phyloP scores from a whole-genome alignment of 768 basidiomycete genomes.

The Termitomyces sp. region DNA sequence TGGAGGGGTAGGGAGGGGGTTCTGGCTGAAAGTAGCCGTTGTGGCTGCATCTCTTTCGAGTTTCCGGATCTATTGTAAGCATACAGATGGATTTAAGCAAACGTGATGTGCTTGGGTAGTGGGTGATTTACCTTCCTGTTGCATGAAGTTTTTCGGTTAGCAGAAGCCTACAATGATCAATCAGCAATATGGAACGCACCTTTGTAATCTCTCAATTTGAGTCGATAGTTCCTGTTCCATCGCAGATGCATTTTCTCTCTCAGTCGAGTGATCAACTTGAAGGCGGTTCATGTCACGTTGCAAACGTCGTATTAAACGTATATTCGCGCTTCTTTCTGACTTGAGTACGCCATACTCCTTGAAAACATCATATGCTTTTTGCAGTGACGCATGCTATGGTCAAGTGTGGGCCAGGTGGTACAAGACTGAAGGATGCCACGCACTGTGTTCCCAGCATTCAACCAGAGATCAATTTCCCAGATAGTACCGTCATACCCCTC shows the following conservation, averaged over 20 bases:
- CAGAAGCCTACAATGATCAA: not conserved
- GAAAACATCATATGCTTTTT: constrained; percentile 30
- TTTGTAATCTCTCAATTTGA: constrained; percentile 26
- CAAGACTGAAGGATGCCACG: constrained; percentile 16
- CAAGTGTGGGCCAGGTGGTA: not conserved
- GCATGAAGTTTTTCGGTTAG: not conserved
- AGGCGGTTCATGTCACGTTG: constrained; percentile 23
- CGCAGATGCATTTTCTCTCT: constrained; percentile 27
- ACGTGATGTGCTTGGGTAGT: not conserved
- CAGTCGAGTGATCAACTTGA: constrained; percentile 22
- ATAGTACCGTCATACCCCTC: constrained; percentile 25
- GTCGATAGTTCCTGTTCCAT: constrained; percentile 29
- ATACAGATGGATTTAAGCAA: not conserved
- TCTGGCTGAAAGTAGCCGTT: constrained; percentile 26
- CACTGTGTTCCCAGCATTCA: constrained; percentile 38
- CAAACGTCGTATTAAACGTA: constrained; percentile 23
- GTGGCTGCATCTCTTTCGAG: constrained; percentile 28
- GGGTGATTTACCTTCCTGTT: constrained; percentile 15
- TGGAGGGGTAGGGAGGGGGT: constrained; percentile 55
- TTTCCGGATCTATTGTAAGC: constrained; percentile 20
- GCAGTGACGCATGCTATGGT: constrained; percentile 19
- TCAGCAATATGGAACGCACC: constrained; percentile 15
- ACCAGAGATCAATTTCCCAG: constrained; percentile 46
- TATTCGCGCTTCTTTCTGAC: constrained; percentile 24
- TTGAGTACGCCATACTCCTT: constrained; percentile 32